Base-by-base conservation (phyloP, 306 rosid genomes). In the Begonia peltatifolia region DNA sequence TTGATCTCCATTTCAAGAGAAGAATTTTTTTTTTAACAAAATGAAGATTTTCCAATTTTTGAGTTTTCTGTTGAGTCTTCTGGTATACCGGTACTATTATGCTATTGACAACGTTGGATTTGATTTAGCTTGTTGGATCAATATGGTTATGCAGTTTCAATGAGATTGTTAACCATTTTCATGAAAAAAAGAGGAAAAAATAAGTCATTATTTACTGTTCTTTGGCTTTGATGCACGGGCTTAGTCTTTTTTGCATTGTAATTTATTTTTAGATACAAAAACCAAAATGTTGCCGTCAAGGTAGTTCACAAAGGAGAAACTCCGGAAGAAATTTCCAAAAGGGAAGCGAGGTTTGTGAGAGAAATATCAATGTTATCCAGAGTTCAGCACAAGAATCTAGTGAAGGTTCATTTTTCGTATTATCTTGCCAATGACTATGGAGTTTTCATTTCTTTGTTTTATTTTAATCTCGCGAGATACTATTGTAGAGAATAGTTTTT, bases 321-420 rank as follows among this genome's bases (percentile, higher is more conserved):
- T 9, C 80, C 73, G 13, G 84, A 68, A 63, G 73, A 71, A 49
- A 71, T 74, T 64, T 65, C 77, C 46, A 68, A 68, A 70, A 68
- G 63, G 22, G 95, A 83, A 76, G 83, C 73, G 11, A 82, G 97
- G 63, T 90, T 85, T 68, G 85, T 57, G 4, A 77, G 95, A 61
- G 97, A 90, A 65, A 87, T 85, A 70, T 79, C 84, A 3, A 85
- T 90, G 97, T 48, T 85, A 55, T 80, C 95, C 11, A 85, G 60
- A 78, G 97, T 90, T 71, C 94, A 83, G 43, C 97, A 90, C 79
- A 83, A 78, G 56, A 85, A 90, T 76, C 79, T 90, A 55, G 94
- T 81, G 58, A 80, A 84, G 95, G 97, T 89, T 70, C 68, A 64
- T 52, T 48, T 30, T 30, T 30, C 38, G 0, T 30, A 30, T 7